phyloP scores from a whole-genome alignment of 345 rosid genomes.

The Eutrema japonicum region DNA sequence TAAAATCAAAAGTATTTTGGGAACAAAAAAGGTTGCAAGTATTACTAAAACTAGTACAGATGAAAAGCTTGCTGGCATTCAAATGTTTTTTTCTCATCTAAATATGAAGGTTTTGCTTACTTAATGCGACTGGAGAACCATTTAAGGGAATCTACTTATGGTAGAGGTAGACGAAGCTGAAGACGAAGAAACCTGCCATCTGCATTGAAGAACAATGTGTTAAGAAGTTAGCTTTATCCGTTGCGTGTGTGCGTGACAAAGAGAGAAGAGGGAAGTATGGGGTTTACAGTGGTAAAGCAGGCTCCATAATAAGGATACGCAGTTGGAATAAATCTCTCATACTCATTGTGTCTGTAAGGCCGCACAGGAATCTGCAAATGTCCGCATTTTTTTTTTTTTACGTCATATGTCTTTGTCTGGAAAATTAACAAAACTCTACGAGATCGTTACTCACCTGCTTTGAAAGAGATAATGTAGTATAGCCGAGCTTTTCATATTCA shows the following conservation, averaged over 20 bases:
- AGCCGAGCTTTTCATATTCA: slow-evolving; percentile 71
- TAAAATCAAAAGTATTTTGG: not conserved
- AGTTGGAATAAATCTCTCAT: slow-evolving; percentile 67
- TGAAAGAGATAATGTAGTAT: slow-evolving; percentile 67
- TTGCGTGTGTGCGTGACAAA: not conserved
- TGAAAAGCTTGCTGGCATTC: not conserved
- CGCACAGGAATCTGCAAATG: slow-evolving; percentile 66
- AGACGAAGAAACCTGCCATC: slow-evolving; percentile 81
- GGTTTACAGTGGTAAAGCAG: slow-evolving; percentile 60
- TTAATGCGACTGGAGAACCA: slow-evolving; percentile 24
- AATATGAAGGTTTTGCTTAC: slow-evolving; percentile 26
- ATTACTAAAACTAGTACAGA: slow-evolving; percentile 26
- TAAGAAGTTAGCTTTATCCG: not conserved
- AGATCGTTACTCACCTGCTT: slow-evolving; percentile 57
- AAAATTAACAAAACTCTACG: not conserved
- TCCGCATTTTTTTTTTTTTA: slow-evolving; percentile 7
- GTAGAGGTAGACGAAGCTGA: slow-evolving; percentile 68
- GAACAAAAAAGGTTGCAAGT: slow-evolving; percentile 27
- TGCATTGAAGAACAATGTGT: slow-evolving; percentile 37
- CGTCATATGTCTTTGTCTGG: not conserved
- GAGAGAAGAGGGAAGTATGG: not conserved
- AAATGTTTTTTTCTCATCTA: slow-evolving; percentile 23
- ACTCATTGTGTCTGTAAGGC: slow-evolving; percentile 73
- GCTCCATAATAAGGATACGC: slow-evolving; percentile 77
- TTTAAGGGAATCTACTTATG: slow-evolving; percentile 49